Evolutionary conservation across 768 basidiomycete species (phyloP), one percentile per base, ranked within the genome.

Genomic region (Phlebiopsis gigantea): DNA sequence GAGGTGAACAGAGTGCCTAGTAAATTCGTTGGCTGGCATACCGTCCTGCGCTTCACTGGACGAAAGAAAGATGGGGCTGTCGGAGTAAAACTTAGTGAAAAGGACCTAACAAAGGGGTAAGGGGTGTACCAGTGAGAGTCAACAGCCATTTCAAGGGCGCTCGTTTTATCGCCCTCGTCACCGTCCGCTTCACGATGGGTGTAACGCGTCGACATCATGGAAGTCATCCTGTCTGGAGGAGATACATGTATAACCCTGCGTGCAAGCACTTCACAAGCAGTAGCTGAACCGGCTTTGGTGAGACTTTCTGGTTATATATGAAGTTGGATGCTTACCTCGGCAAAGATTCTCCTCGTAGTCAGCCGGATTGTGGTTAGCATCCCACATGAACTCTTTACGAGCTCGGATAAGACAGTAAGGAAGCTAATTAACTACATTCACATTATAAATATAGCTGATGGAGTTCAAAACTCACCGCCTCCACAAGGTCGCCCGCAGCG

Each of bases 81-180:
- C 54, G 15, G 57, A 41, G 21, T n/a, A 25, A 9, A 22, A n/a
- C n/a, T n/a, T n/a, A n/a, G n/a, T 19, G 30, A 50, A 45, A 53
- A 47, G 55, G 10, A 59, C 43, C 25, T 45, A 9, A 22, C 43
- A 42, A 8, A 57, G 39, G 1, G 28, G 12, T 21, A 53, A 55
- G 48, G 42, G 14, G 58, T 24, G 39, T 64, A 93, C 91, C 93
- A 92, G 63, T 93, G 84, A 53, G 90, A 82, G 69, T 98, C 95
- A 59, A 96, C 90, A n/a, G 95, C 93, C 69, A 86, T 74, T 68
- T 98, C 95, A 43, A 97, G 74, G 7, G 88, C 87, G 63, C 88
- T 92, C 4, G 82, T 75, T 62, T 84, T 79, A 43, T 85, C 86
- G 57, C 88, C 90, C 46, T 75, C 70, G 55, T 90, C 90, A 0